Evolutionary conservation across 169 alveolate species (phyloP).

Genomic region (Plasmodium chabaudi): DNA sequence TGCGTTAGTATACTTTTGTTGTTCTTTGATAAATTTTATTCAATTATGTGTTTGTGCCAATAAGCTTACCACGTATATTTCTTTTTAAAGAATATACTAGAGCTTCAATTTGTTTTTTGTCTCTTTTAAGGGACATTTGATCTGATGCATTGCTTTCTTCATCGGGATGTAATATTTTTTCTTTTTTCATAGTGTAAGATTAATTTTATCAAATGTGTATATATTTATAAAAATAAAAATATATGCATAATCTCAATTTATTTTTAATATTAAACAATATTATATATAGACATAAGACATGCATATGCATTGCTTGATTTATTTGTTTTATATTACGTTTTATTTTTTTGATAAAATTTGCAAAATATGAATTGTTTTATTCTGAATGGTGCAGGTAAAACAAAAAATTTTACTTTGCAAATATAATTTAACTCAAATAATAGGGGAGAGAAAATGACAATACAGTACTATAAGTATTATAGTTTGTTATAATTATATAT

Average conservation of each 20-base stretch:
- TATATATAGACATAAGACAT: not conserved
- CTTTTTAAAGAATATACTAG: conserved; percentile 41
- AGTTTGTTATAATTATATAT: too few relatives aligned
- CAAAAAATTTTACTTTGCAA: too few relatives aligned
- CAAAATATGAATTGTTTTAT: too few relatives aligned
- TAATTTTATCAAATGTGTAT: not conserved
- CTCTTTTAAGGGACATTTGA: conserved; percentile 13
- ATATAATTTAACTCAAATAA: too few relatives aligned
- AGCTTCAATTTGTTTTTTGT: conserved; percentile 61
- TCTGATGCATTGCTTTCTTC: not conserved
- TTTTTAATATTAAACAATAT: not conserved
- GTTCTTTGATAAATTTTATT: not conserved
- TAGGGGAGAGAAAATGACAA: too few relatives aligned
- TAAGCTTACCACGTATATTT: conserved; percentile 43
- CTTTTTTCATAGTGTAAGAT: conserved; percentile 22
- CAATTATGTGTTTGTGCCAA: too few relatives aligned
- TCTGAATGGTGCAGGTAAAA: too few relatives aligned
- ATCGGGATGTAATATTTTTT: not conserved
- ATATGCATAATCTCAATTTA: not conserved
- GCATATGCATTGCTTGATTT: too few relatives aligned
- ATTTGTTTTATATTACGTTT: too few relatives aligned
- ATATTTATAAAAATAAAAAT: not conserved
- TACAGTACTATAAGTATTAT: too few relatives aligned
- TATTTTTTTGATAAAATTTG: too few relatives aligned
- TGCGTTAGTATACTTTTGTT: not conserved